phyloP scores from a whole-genome alignment of 129 eudicot genomes.

The Logfia minima region DNA sequence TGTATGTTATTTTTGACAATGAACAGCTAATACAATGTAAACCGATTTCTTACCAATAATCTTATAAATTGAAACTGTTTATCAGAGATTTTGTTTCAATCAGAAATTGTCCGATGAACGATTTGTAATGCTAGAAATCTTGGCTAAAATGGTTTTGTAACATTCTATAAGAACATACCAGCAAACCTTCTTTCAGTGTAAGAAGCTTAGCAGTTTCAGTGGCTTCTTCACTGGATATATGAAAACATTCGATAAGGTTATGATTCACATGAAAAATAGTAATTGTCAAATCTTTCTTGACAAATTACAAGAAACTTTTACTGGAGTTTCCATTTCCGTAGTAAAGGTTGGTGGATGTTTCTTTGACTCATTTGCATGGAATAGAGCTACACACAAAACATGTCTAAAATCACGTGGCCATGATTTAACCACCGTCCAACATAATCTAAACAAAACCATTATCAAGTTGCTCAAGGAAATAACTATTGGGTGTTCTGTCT shows the following conservation, averaged over 20 bases:
- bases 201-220: conserved; percentile 76
- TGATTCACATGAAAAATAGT: no score
- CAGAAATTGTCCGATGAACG: not conserved
- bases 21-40: not conserved
- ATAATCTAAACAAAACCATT: no score
- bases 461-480: conserved; percentile 54
- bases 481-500: conserved; percentile 50
- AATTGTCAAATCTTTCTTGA: no score
- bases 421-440: no score
- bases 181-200: conserved; percentile 72
- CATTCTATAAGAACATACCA: conserved; percentile 45
- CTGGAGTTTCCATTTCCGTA: no score
- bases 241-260: conserved; percentile 4
- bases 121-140: not conserved
- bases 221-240: conserved; percentile 75
- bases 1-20: not conserved
- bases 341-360: no score
- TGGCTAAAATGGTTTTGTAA: not conserved
- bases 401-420: no score
- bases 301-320: no score
- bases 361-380: no score
- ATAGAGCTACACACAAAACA: no score
- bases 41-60: not conserved
- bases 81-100: not conserved
- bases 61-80: not conserved